These are phyloP conservation scores for Chaetomium olivaceum DNA, from an alignment of 2,329 filamentous ascomycete genomes.

Conservation along the genomic window DNA sequence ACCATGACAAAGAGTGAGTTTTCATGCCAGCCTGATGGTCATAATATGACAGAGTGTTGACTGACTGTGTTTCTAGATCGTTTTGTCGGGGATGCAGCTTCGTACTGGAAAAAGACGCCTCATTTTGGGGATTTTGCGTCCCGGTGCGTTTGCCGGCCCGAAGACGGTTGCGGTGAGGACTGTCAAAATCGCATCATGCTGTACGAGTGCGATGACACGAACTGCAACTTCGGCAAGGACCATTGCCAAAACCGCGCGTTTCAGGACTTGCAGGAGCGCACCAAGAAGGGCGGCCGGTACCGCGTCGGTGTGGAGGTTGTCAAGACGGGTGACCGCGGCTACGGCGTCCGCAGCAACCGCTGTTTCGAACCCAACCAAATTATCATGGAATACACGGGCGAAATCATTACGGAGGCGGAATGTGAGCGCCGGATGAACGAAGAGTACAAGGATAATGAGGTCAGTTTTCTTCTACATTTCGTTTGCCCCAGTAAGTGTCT, in stretches of 20 bases:
- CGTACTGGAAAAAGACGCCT: slow-evolving; percentile 78
- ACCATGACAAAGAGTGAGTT: slow-evolving; percentile 85
- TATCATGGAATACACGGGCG: slow-evolving; percentile 97
- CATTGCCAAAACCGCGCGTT: slow-evolving; percentile 86
- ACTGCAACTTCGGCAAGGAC: slow-evolving; percentile 76
- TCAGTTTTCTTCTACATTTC: slow-evolving; percentile 47
- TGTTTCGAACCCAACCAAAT: slow-evolving; percentile 88
- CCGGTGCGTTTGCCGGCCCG: slow-evolving; percentile 74
- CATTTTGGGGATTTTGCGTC: slow-evolving; percentile 73
- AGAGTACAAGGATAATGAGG: slow-evolving; percentile 89
- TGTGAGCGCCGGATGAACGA: slow-evolving; percentile 93
- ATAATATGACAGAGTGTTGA: not conserved
- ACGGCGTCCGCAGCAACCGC: slow-evolving; percentile 87
- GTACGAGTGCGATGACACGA: slow-evolving; percentile 90
- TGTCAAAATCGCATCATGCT: slow-evolving; percentile 97
- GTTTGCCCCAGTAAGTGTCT: slow-evolving; percentile 12
- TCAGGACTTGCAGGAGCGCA: slow-evolving; percentile 72
- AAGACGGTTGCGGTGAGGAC: slow-evolving; percentile 80
- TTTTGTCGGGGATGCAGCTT: slow-evolving; percentile 80
- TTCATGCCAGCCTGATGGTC: not conserved
- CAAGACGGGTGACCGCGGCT: slow-evolving; percentile 84
- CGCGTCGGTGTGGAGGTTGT: slow-evolving; percentile 93
- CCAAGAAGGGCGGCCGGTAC: slow-evolving; percentile 78
- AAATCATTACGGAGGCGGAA: slow-evolving; percentile 94
- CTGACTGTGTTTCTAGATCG: slow-evolving; percentile 62